These are phyloP conservation scores for Cladochytrium tenue DNA, from an alignment of 371 early-diverging fungal genomes.

Conservation along the genomic window DNA sequence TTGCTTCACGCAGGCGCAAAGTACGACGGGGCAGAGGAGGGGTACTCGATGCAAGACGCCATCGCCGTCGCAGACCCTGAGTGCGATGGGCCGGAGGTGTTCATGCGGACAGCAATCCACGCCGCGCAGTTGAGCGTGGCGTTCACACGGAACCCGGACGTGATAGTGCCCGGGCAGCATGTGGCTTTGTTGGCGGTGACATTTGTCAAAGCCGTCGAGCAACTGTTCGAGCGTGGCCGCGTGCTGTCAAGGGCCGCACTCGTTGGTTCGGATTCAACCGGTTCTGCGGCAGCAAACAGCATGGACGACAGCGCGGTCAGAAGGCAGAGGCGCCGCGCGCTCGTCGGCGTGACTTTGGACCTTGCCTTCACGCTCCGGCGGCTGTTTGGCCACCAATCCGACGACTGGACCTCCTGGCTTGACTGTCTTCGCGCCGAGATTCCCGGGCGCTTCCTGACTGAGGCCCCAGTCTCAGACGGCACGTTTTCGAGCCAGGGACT, in stretches of 20 bases:
- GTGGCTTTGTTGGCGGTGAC: constrained; percentile 7
- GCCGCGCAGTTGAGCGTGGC: constrained; percentile 4
- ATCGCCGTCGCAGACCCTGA: neutral
- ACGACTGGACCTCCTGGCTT: constrained; percentile 2
- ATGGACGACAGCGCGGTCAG: neutral
- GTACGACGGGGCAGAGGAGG: constrained; percentile 2
- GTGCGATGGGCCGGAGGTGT: neutral
- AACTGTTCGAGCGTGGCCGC: constrained; percentile 3
- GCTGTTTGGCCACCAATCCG: neutral
- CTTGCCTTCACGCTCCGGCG: constrained; percentile 8
- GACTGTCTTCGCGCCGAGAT: neutral
- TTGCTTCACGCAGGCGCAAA: constrained; percentile 11
- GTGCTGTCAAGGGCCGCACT: neutral
- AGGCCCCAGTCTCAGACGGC: neutral
- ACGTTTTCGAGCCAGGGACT: neutral
- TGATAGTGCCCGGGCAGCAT: constrained; percentile 2
- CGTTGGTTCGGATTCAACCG: too few species aligned
- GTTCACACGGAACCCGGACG: constrained; percentile 10
- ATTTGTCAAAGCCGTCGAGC: constrained; percentile 12
- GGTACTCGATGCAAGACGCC: constrained; percentile 3
- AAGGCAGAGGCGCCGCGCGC: neutral
- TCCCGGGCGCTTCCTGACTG: constrained; percentile 6
- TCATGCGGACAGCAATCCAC: neutral
- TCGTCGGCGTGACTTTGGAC: constrained; percentile 5
- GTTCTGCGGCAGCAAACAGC: neutral